Evolutionary conservation across 1,284 basidiomycete species (phyloP).

Genomic region (Ustanciosporium gigantosporum): DNA sequence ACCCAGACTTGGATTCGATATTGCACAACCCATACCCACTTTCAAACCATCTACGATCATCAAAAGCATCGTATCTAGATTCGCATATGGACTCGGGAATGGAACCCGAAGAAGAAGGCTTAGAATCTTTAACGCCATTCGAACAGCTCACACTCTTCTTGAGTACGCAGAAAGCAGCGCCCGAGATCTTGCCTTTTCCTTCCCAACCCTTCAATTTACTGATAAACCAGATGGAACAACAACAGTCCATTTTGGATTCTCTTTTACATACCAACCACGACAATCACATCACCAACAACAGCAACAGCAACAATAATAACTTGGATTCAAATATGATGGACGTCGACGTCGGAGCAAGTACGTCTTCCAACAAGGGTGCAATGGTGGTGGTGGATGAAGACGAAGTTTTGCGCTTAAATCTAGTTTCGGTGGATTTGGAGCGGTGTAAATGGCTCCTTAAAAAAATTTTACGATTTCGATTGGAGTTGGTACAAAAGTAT

Average conservation of each 20-base stretch:
- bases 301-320: neutral
- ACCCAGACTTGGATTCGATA: too few relatives aligned
- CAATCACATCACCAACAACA: neutral
- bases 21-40: too few relatives aligned
- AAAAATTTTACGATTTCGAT: slow-evolving; percentile 40
- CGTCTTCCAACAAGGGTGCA: neutral
- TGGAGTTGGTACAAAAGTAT: slow-evolving; percentile 47
- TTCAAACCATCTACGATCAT: too few relatives aligned
- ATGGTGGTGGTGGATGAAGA: slow-evolving; percentile 36
- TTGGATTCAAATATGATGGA: neutral
- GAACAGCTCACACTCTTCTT: slow-evolving; percentile 24
- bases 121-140: too few relatives aligned
- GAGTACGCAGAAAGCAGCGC: slow-evolving; percentile 16
- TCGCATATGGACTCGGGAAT: too few relatives aligned
- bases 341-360: too few relatives aligned
- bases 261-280: slow-evolving; percentile 1
- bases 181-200: slow-evolving; percentile 33
- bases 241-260: slow-evolving; percentile 48
- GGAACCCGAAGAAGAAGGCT: too few relatives aligned
- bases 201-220: slow-evolving; percentile 11
- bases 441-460: slow-evolving; percentile 53
- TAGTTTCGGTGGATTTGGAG: slow-evolving; percentile 59
- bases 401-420: slow-evolving; percentile 52
- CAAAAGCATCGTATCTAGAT: too few relatives aligned
- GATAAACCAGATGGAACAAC: slow-evolving; percentile 42